A percentile compares a stretch with the other conserved stretches of the same genome.
Conservation (phyloP, 2,329 filamentous ascomycete species). For the Aspergillus fructus region DNA sequence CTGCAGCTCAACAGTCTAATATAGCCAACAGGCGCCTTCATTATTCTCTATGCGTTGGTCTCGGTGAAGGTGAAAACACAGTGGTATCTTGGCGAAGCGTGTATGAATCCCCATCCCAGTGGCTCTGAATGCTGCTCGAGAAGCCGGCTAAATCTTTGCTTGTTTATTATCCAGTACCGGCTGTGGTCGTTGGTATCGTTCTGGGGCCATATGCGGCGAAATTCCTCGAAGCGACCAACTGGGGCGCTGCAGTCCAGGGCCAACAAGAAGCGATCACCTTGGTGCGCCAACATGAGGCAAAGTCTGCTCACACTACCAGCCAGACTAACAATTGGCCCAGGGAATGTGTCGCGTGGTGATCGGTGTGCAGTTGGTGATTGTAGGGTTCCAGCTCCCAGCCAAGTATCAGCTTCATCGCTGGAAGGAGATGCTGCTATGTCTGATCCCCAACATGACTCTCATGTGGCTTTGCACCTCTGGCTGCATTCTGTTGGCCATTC, state of each 20-base stretch:
- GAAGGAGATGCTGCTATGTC: slow-evolving; percentile 55
- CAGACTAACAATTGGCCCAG: slow-evolving; percentile 18
- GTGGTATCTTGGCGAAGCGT: slow-evolving; percentile 42
- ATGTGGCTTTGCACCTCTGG: slow-evolving; percentile 61
- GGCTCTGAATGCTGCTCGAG: too few relatives aligned
- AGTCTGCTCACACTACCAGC: not conserved
- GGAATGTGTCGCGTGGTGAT: slow-evolving; percentile 59
- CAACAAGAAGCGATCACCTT: slow-evolving; percentile 1
- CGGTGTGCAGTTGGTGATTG: slow-evolving; percentile 62
- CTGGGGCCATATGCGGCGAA: slow-evolving; percentile 57
- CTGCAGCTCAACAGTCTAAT: too few relatives aligned
- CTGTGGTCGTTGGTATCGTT: slow-evolving; percentile 54
- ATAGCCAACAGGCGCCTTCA: slow-evolving; percentile 27
- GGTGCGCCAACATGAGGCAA: not conserved
- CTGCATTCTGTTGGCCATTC: slow-evolving; percentile 56
- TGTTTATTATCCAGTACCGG: slow-evolving; percentile 47
- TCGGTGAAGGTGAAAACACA: slow-evolving; percentile 37
- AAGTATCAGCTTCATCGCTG: slow-evolving; percentile 52
- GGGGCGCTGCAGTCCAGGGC: slow-evolving; percentile 27
- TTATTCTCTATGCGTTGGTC: slow-evolving; percentile 33
- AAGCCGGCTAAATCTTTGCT: too few relatives aligned
- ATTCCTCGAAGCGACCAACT: slow-evolving; percentile 48
- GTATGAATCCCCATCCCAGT: slow-evolving; percentile 20
- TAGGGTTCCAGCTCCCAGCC: slow-evolving; percentile 61
- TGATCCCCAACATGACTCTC: slow-evolving; percentile 61